phyloP scores from a whole-genome alignment of 169 alveolate genomes.

The Plasmodium blacklocki region DNA sequence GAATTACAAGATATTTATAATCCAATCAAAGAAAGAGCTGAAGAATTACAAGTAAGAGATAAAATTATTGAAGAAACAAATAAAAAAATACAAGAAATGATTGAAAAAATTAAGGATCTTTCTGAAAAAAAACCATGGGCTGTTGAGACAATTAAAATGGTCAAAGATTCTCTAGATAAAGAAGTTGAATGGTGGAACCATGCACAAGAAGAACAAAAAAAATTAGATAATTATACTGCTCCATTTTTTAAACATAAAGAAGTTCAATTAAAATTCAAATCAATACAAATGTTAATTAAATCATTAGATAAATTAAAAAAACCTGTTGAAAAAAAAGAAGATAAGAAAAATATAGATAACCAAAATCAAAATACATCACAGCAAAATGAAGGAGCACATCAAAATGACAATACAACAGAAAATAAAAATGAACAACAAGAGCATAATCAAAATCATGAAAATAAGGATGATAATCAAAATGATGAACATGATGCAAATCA shows the following conservation, averaged over 20 bases:
- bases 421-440: constrained; percentile 16
- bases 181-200: constrained; percentile 42
- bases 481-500: background rate
- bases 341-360: background rate
- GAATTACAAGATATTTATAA: constrained; percentile 63
- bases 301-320: constrained; percentile 52
- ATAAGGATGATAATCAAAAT: constrained; percentile 24
- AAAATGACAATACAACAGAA: constrained; percentile 3
- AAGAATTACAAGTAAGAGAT: constrained; percentile 54
- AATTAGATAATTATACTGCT: constrained; percentile 69
- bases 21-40: constrained; percentile 76
- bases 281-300: constrained; percentile 18
- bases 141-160: constrained; percentile 38
- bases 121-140: constrained; percentile 76
- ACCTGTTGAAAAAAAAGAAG: constrained; percentile 30
- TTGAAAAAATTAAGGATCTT: constrained; percentile 29
- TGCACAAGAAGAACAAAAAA: constrained; percentile 76
- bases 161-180: constrained; percentile 58
- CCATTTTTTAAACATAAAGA: constrained; percentile 72
- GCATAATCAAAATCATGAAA: constrained; percentile 25
- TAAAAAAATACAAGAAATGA: constrained; percentile 30
- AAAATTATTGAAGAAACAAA: constrained; percentile 48
- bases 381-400: background rate
- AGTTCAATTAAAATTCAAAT: constrained; percentile 37
- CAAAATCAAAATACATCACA: background rate